Base-by-base conservation (phyloP, 441 rosid genomes). In the Bocquillonia castaneifolia region DNA sequence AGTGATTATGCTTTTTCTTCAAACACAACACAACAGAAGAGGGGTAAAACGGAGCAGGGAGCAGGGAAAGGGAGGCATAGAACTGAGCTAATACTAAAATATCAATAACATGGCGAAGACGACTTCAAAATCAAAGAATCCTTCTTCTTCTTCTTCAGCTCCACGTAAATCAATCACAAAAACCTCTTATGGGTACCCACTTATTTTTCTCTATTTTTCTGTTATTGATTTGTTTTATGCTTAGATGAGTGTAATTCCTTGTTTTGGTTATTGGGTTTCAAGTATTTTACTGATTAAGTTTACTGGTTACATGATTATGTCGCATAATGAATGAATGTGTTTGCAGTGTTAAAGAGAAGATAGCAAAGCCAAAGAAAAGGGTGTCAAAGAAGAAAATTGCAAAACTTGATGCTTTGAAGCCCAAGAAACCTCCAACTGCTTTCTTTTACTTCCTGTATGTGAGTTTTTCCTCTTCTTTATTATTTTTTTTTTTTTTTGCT, bases 391-490 rank as follows among this genome's bases (percentile, higher is more conserved):
- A 80, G 80, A 85, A 86, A 70, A 57, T 22, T 1, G 34, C 26
- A 50, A 85, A 85, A 78, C 23, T 77, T 23, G 91, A 86, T 56
- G 80, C 85, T 59, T 80, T 81, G 72, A 89, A 69, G 77, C 99
- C 97, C 3, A 94, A 94, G 85, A 91, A 91, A 73, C 97, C 97
- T 58, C 91, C 97, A 13, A 94, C 97, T 67, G 97, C 96, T 50
- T 94, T 94, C 79, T 94, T 94, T 84, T 91, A 50, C 77, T 91
- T 84, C 85, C 72, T 91, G 99, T 89, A 80, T 32, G 91, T 75
- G 22, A 23, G 66, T 23, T 32, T 44, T 62, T 13, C 34, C 52
- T 55, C 17, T 39, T 5, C 36, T 70, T 2, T 22, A 36, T n/a
- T 17, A 5, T 10, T 4, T 13, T 31, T 29, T 36, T 3, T 3